Conservation (phyloP, 768 basidiomycete genomes). For the Boletus huronensis region DNA sequence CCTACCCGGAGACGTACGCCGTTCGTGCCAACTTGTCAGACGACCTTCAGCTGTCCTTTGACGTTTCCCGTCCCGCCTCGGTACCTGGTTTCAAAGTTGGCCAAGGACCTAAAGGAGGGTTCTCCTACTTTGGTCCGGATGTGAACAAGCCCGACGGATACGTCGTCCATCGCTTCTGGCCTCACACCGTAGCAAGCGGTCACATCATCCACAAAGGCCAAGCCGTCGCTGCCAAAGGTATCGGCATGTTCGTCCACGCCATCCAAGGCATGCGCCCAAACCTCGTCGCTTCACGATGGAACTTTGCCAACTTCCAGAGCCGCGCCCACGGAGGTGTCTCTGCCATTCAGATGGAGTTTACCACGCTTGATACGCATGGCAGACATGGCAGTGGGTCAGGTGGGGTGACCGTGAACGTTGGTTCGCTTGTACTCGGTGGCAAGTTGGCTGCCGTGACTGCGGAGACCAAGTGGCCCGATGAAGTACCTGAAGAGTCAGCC, state of each 20-base stretch:
- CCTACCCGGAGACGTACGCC: slow-evolving; percentile 72
- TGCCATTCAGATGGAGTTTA: slow-evolving; percentile 95
- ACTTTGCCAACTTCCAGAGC: slow-evolving; percentile 91
- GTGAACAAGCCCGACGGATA: slow-evolving; percentile 71
- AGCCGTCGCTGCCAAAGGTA: slow-evolving; percentile 53
- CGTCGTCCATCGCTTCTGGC: slow-evolving; percentile 92
- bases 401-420: slow-evolving; percentile 80
- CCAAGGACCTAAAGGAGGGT: slow-evolving; percentile 81
- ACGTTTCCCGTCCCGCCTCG: slow-evolving; percentile 62
- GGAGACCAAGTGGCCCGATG: slow-evolving; percentile 73
- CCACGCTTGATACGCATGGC: slow-evolving; percentile 76
- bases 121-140: slow-evolving; percentile 81
- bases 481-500: slow-evolving; percentile 45
- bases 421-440: slow-evolving; percentile 75
- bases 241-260: slow-evolving; percentile 89
- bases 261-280: slow-evolving; percentile 99
- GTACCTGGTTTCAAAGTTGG: slow-evolving; percentile 91
- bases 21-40: slow-evolving; percentile 76
- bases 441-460: slow-evolving; percentile 76
- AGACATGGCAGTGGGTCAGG: slow-evolving; percentile 78
- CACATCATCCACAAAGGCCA: slow-evolving; percentile 64
- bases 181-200: slow-evolving; percentile 59
- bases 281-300: slow-evolving; percentile 89
- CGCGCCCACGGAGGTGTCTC: slow-evolving; percentile 67
- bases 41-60: slow-evolving; percentile 78